phyloP scores from a whole-genome alignment of 306 rosid genomes.

The Rosa lucieae region DNA sequence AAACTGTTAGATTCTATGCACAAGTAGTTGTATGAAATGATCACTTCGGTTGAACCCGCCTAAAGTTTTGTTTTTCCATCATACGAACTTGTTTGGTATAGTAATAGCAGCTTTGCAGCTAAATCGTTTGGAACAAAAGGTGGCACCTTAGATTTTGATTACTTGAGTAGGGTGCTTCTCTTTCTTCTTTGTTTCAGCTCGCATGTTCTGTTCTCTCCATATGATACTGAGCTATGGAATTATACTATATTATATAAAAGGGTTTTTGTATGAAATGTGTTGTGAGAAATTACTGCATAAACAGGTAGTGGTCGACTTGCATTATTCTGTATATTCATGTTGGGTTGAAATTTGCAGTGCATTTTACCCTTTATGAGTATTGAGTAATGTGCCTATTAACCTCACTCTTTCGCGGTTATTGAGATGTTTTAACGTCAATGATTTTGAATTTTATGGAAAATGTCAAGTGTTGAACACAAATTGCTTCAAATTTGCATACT shows the following conservation, averaged over 20 bases:
- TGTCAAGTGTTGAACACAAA: no score
- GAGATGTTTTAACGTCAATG: no score
- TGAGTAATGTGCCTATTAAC: no score
- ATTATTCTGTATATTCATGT: no score
- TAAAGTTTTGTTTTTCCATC: neutral
- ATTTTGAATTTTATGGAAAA: no score
- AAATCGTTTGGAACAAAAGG: neutral
- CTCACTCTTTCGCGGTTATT: no score
- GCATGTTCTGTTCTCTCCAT: neutral
- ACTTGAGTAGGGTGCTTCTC: neutral
- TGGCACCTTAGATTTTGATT: neutral
- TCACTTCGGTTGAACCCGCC: neutral
- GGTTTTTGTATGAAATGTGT: neutral
- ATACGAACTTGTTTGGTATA: neutral
- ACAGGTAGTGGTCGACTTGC: no score
- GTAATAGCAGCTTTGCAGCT: neutral
- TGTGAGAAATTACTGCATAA: neutral
- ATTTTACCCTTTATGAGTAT: no score
- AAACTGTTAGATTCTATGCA: slow-evolving; percentile 70
- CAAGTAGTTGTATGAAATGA: slow-evolving; percentile 19
- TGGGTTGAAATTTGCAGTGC: no score
- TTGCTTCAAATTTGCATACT: no score
- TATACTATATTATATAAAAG: neutral
- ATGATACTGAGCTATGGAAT: neutral
- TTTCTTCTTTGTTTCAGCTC: neutral